phyloP scores from a whole-genome alignment of 257 asterid species.

The Petunia axillaris region DNA sequence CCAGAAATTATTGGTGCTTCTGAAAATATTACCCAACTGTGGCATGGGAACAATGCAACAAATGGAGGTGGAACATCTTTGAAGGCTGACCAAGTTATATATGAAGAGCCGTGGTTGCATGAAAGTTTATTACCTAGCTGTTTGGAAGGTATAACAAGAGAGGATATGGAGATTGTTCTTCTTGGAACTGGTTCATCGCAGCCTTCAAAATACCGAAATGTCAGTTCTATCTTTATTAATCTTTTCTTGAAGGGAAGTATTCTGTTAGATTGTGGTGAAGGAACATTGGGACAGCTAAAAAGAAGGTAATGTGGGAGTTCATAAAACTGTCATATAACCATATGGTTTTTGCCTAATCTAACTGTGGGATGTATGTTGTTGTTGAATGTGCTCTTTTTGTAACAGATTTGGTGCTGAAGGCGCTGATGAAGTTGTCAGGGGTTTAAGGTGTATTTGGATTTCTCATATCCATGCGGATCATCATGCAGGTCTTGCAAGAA shows the following conservation, averaged over 20 bases:
- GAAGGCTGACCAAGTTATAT: slow-evolving; percentile 30
- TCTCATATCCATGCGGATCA: slow-evolving; percentile 98
- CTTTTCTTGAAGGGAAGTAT: slow-evolving; percentile 78
- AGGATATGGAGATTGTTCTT: slow-evolving; percentile 82
- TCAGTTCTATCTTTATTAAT: slow-evolving; percentile 83
- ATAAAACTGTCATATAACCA: background rate
- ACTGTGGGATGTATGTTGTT: background rate
- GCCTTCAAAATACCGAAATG: slow-evolving; percentile 92
- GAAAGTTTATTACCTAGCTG: slow-evolving; percentile 59
- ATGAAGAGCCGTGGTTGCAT: slow-evolving; percentile 71
- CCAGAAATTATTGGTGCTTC: slow-evolving; percentile 75
- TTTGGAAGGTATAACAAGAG: slow-evolving; percentile 72
- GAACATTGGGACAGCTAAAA: slow-evolving; percentile 88
- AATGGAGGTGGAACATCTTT: background rate
- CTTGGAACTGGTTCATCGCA: slow-evolving; percentile 98
- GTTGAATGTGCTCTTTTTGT: background rate
- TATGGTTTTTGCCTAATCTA: background rate
- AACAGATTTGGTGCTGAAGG: slow-evolving; percentile 74
- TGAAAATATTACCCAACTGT: slow-evolving; percentile 49
- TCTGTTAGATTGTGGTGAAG: slow-evolving; percentile 93
- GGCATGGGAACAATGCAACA: slow-evolving; percentile 37
- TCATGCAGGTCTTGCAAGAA: slow-evolving; percentile 90
- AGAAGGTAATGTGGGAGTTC: slow-evolving; percentile 57
- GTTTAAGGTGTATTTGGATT: slow-evolving; percentile 82
- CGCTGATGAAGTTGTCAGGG: slow-evolving; percentile 74